Evolutionary conservation across 106 monocot genomes (phyloP).

Genomic region (Phalaenopsis equestris): DNA sequence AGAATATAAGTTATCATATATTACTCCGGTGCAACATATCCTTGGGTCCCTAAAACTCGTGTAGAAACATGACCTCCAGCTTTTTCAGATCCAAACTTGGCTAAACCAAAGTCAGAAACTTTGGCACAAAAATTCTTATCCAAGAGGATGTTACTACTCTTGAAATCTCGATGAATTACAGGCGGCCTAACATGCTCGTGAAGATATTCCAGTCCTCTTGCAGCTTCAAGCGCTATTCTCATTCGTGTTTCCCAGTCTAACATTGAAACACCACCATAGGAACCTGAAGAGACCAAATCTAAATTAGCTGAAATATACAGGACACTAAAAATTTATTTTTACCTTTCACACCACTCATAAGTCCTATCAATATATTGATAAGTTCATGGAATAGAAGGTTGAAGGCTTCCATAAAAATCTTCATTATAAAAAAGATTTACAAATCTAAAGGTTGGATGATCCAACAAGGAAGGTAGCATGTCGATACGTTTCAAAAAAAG

Average conservation of each 20-base stretch:
- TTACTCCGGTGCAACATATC: conserved; percentile 99
- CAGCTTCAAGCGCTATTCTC: conserved; percentile 97
- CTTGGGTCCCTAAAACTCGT: conserved; percentile 91
- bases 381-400: background rate
- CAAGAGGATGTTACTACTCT: conserved; percentile 96
- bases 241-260: conserved; percentile 89
- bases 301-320: background rate
- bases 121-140: conserved; percentile 86
- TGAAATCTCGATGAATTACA: conserved; percentile 96
- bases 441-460: background rate
- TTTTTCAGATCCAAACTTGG: conserved; percentile 94
- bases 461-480: background rate
- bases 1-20: background rate
- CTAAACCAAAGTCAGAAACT: conserved; percentile 95
- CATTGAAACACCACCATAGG: conserved; percentile 62
- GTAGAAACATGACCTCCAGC: conserved; percentile 97
- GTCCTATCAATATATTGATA: background rate
- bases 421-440: background rate
- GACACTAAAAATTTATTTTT: background rate
- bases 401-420: background rate
- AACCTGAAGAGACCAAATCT: conserved; percentile 26
- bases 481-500: background rate
- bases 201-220: conserved; percentile 89
- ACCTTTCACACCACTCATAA: background rate
- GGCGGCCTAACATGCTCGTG: conserved; percentile 91